A percentile compares a stretch with the other conserved stretches of the same genome.
phyloP scores from a whole-genome alignment of 1,139 yeast genomes.

The Hansenula sp. region DNA sequence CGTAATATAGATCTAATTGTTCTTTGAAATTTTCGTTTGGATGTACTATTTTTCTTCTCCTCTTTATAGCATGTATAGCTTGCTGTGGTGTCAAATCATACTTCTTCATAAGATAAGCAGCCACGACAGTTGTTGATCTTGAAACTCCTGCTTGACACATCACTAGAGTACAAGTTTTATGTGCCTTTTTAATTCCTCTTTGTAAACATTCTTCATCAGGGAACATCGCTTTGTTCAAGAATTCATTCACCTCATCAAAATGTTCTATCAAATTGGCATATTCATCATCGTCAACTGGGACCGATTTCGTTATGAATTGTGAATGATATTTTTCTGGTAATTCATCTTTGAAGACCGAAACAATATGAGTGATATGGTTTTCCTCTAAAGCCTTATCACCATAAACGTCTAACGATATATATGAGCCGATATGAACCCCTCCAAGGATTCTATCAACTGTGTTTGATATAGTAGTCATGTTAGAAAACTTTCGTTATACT shows the following conservation, averaged over 20 bases:
- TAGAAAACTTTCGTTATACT: background rate
- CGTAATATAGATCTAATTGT: constrained; percentile 64
- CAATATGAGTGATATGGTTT: constrained; percentile 59
- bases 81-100: constrained; percentile 55
- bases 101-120: constrained; percentile 78
- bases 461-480: background rate
- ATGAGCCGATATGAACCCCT: constrained; percentile 58
- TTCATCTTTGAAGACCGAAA: constrained; percentile 66
- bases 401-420: constrained; percentile 44
- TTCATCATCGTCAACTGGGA: constrained; percentile 66
- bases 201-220: constrained; percentile 29
- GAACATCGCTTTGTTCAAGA: constrained; percentile 63
- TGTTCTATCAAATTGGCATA: constrained; percentile 59
- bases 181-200: constrained; percentile 35
- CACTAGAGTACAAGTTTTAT: constrained; percentile 44
- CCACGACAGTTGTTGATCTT: constrained; percentile 67
- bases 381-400: constrained; percentile 39
- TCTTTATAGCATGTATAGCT: constrained; percentile 67
- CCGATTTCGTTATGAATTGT: constrained; percentile 53
- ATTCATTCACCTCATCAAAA: constrained; percentile 56
- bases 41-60: constrained; percentile 53
- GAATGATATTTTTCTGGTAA: constrained; percentile 47
- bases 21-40: constrained; percentile 79
- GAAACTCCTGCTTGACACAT: constrained; percentile 90
- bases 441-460: constrained; percentile 51